Evolutionary conservation across 148 eudicot species (phyloP).

Genomic region (Tetragonia tetragonoides): DNA sequence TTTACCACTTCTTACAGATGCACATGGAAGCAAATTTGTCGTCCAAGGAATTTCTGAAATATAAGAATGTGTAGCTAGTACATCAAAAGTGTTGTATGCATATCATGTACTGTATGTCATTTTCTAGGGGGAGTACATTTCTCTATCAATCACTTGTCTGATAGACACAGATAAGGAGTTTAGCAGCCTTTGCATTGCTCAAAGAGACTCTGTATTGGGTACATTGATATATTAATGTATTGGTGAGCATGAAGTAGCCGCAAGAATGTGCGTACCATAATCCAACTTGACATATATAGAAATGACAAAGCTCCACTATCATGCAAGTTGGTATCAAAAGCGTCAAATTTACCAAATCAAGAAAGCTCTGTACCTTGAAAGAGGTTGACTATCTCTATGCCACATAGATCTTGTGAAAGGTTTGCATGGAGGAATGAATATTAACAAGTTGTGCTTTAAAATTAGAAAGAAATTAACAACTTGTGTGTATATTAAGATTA

Average conservation of each 20-base stretch:
- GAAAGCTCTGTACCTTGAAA: conserved; percentile 24
- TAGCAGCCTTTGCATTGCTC: conserved; percentile 25
- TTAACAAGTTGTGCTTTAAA: conserved; percentile 18
- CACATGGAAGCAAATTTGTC: too few species aligned
- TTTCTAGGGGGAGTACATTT: neutral
- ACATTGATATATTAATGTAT: conserved; percentile 3
- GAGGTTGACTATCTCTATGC: conserved; percentile 29
- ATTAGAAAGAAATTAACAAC: conserved; percentile 13
- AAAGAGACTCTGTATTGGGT: conserved; percentile 23
- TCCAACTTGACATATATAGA: conserved; percentile 25
- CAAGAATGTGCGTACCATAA: conserved; percentile 21
- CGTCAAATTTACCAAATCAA: conserved; percentile 28
- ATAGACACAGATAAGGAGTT: conserved; percentile 4
- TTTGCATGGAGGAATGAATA: conserved; percentile 14
- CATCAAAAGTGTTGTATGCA: conserved; percentile 6
- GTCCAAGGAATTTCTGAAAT: neutral
- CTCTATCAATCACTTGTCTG: conserved; percentile 20
- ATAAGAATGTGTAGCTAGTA: neutral
- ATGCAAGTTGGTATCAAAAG: conserved; percentile 33
- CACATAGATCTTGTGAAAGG: conserved; percentile 27
- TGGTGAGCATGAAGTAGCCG: conserved; percentile 12
- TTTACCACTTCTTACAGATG: too few species aligned
- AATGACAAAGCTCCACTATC: conserved; percentile 25
- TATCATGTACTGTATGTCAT: conserved; percentile 13
- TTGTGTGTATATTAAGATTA: conserved; percentile 7